Base-by-base conservation (phyloP, 2,329 filamentous ascomycete genomes). In the Neocatenulostroma microsporum region DNA sequence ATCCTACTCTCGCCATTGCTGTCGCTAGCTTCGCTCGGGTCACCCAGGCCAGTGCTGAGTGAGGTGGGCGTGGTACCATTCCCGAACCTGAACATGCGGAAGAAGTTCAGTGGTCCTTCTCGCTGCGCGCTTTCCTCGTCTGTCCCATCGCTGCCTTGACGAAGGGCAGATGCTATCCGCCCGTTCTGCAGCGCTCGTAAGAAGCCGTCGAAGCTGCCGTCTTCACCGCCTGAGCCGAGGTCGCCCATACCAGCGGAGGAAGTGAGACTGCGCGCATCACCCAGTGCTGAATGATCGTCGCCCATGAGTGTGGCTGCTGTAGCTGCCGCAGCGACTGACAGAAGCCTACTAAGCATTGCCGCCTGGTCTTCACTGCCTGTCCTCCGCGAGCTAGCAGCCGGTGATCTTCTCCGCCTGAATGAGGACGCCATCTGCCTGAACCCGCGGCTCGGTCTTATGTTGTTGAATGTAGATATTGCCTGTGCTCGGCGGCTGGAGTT, bases 31-130 rank as follows among this genome's bases (percentile, higher is more conserved):
- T 62, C 50, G 27, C 60, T 37, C 17, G 36, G 33, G 14, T 42
- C 39, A 23, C 39, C 42, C 6, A 40, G 25, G 14, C 39, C 43
- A 8, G 40, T 39, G 33, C 40, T 46, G n/a, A 42, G 36, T 8
- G 40, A 28, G 15, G 39, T 14, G 21, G 45, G 43, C 30, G 42
- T 53, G n/a, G n/a, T n/a, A 15, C 39, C 47, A 18, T 65, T 61
- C 31, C 74, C 74, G 57, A 82, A 82, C 30, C 78, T 67, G 56
- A 82, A 82, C 58, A 82, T 80, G 39, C 78, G 67, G 57, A 82
- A 73, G 55, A 82, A 81, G 54, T 82, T 82, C 41, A 82, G 64
- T 3, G 78, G 74, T 9, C 72, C 67, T 21, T 48, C 47, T n/a
- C 41, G 44, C 12, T 37, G 30, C 21, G 64, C 63, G 24, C 65